Evolutionary conservation across 768 basidiomycete species (phyloP), one percentile per base, ranked within the genome.

Genomic region (Mycena rebaudengoi): DNA sequence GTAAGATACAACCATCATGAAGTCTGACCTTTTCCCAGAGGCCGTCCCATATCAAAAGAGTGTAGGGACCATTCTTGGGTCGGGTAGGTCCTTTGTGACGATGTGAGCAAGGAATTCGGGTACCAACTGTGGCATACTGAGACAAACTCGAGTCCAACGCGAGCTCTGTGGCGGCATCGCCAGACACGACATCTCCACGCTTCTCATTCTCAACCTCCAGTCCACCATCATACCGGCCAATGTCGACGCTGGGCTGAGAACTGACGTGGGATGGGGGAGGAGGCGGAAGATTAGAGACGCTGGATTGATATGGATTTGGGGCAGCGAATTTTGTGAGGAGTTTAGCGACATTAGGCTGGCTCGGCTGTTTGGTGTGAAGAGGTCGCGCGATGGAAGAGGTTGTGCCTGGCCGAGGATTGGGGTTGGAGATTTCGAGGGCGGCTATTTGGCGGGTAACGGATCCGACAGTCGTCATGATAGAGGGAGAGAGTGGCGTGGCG

Each of bases 141-240:
- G 88, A 88, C 21, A 85, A 79, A 69, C 92, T 92, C 2, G 95
- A 96, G 69, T 97, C 95, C 40, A 98, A 81, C 0, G 94, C 94
- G 4, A 98, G 80, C 7, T 92, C 84, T 68, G 88, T 84, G 0
- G 92, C 95, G 2, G 92, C 91, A 64, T 94, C 90, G 1, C 91
- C 93, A 37, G 83, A 86, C 1, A 94, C 87, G 21, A 79, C 79
- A 70, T 91, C 87, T n/a, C 91, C 91, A 63, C 90, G 82, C 67
- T 89, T 91, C 72, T 91, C 91, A 51, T 92, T 89, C 66, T 98
- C 97, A 32, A 87, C 79, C 78, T 98, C 96, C n/a, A 98, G 85
- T 3, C 96, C 96, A n/a, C 96, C 96, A 66, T 99, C 97, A 75
- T 99, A 99, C 45, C 80, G 85, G 28, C 97, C 96, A 32, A 98